Evolutionary conservation across 1,284 basidiomycete species (phyloP).

Genomic region (Macrocystidia cucumis): DNA sequence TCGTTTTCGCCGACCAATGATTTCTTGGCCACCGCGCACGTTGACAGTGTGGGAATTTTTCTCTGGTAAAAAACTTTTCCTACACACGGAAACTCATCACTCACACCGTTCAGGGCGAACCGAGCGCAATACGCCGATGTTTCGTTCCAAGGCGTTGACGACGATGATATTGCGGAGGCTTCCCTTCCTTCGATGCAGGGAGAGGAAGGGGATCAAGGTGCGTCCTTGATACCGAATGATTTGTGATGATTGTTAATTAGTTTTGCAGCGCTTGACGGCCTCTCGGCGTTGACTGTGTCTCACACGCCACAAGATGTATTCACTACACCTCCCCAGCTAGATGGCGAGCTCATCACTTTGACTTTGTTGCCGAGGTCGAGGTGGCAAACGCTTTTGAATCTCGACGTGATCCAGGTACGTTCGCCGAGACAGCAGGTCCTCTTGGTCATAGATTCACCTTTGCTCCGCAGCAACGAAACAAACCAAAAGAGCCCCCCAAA

Average conservation of each 20-base stretch:
- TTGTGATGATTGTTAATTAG: conserved; percentile 5
- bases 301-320: conserved; percentile 64
- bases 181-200: conserved; percentile 83
- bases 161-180: conserved; percentile 67
- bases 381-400: conserved; percentile 95
- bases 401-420: conserved; percentile 86
- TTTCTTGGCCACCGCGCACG: conserved; percentile 92
- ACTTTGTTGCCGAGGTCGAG: conserved; percentile 87
- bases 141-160: conserved; percentile 72
- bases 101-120: conserved; percentile 65
- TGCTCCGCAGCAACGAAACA: conserved; percentile 77
- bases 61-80: conserved; percentile 59
- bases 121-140: conserved; percentile 90
- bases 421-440: too few relatives aligned
- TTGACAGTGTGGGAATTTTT: conserved; percentile 90
- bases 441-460: too few relatives aligned
- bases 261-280: conserved; percentile 52
- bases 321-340: conserved; percentile 79
- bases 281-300: conserved; percentile 49
- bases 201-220: conserved; percentile 65
- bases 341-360: conserved; percentile 84
- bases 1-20: conserved; percentile 94
- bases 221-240: conserved; percentile 6
- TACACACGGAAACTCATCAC: background rate
- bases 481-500: conserved; percentile 93